Base-by-base conservation (phyloP, 805 yeast species). In the Maudiozyma turicensis region DNA sequence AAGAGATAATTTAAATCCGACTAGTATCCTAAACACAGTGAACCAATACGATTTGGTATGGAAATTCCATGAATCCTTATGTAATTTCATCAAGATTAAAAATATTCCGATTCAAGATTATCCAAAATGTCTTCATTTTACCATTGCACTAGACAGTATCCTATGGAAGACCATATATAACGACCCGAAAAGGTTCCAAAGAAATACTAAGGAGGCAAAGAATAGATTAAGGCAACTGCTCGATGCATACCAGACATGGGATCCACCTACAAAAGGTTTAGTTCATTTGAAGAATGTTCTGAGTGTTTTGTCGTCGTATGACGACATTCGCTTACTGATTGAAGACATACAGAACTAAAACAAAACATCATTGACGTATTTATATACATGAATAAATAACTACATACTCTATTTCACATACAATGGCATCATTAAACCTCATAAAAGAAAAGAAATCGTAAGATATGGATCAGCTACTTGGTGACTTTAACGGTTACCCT, bases 21-120 rank as follows among this genome's bases (percentile, higher is more conserved):
- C 54, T 14, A 63, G 65, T 45, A 65, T 65, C 20, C 57, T 52
- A 34, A 58, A 58, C 50, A 52, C 60, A 1, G 62, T 59, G 13
- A 69, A 69, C 46, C 70, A 65, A 46, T 71, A 68, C 48, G 70
- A 71, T 48, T 50, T 72, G 42, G 70, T 72, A 1, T 72, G 76
- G 76, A 67, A 68, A 15, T 55, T 72, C 2, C 74, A 71, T 52
- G 74, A 70, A 15, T 66, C 66, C 26, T 47, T 70, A 13, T 63
- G 69, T 7, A 63, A 60, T 8, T 69, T 66, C 52, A 61, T 65
- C 35, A 57, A 50, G 9, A 47, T 70, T 11, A 60, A 60, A 44
- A 68, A 68, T 48, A 51, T 71, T 10, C 66, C 70, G 0, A 50
- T 56, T 1, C 58, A 56, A 38, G 51, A 44, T 8, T 43, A 38